phyloP scores from a whole-genome alignment of 352 stramenopile genomes.

The Globisporangium viniferum region DNA sequence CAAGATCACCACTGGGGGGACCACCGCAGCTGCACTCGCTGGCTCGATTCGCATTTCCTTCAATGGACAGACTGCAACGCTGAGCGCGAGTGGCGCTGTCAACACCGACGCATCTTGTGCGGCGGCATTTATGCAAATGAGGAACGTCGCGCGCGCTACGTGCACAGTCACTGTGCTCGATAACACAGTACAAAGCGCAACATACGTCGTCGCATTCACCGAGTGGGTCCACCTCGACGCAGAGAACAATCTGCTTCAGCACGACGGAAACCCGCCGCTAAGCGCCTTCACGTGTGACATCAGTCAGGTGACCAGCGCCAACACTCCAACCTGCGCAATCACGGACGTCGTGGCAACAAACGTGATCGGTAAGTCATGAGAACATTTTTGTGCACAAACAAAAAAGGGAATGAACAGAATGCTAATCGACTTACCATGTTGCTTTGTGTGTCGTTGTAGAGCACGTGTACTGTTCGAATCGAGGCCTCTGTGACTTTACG shows the following conservation, averaged over 20 bases:
- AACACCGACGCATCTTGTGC: constrained; percentile 36
- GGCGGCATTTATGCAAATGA: constrained; percentile 39
- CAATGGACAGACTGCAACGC: constrained; percentile 39
- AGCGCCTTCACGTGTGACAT: constrained; percentile 78
- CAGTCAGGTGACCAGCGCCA: constrained; percentile 40
- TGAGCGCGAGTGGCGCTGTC: constrained; percentile 30
- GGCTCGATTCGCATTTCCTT: constrained; percentile 47
- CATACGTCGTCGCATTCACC: constrained; percentile 68
- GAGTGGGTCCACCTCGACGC: constrained; percentile 52
- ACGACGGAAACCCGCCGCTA: constrained; percentile 73
- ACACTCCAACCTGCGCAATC: constrained; percentile 58
- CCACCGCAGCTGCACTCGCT: constrained; percentile 17
- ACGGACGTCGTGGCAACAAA: constrained; percentile 51
- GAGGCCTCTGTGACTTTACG: constrained; percentile 72
- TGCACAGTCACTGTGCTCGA: constrained; percentile 37
- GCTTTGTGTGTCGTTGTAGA: constrained; percentile 31
- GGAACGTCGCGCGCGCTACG: constrained; percentile 34
- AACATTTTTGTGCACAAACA: neutral
- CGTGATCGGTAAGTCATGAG: constrained; percentile 41
- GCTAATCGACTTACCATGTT: constrained; percentile 1
- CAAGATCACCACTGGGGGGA: constrained; percentile 42
- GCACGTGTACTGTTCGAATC: constrained; percentile 76
- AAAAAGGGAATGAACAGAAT: neutral
- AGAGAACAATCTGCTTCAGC: constrained; percentile 83
- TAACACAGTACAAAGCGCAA: constrained; percentile 35